Base-by-base conservation (phyloP, 805 yeast genomes). In the Candida hispaniensis region DNA sequence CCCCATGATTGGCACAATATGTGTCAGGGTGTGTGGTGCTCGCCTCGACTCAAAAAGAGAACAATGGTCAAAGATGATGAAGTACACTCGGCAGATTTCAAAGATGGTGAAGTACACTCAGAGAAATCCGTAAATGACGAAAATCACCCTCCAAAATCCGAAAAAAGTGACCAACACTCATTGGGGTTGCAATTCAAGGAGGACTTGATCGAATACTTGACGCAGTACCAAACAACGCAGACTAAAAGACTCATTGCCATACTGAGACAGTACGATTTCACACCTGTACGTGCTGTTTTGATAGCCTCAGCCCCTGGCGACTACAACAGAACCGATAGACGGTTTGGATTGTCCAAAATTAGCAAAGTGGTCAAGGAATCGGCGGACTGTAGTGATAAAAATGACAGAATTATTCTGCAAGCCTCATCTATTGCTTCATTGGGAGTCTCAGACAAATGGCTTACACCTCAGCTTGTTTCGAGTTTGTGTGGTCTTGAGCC, bases 231-330 rank as follows among this genome's bases (percentile, higher is more conserved):
- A 2, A 35, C 40, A 14, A 20, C 27, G 1, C 18, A 39, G 2
- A 26, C 47, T 2, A 34, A 26, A 9, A 24, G 26, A 11, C 39
- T 55, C 26, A 41, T 39, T 4, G 15, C 34, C 6, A 14, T 18
- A n/a, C 32, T 55, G 19, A 9, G 19, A 7, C 20, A 29, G 21
- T 55, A 40, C 21, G 55, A 55, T 26, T 55, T 55, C 39, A 28
- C 44, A 5, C 30, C 39, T 0, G 41, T 54, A 11, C 27, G 26
- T 9, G 57, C 49, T 3, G 30, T 30, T 7, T 39, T 55, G 7
- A 32, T 55, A 3, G 55, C 51, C 8, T 51, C 56, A 8, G 55
- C 48, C 2, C 60, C 60, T 8, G 57, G 59, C 11, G 36, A 32
- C 10, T 13, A 12, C 11, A 32, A 10, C 6, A n/a, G 22, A 6